phyloP scores from a whole-genome alignment of 2,329 filamentous ascomycete genomes.

The Phialocephala sp. region DNA sequence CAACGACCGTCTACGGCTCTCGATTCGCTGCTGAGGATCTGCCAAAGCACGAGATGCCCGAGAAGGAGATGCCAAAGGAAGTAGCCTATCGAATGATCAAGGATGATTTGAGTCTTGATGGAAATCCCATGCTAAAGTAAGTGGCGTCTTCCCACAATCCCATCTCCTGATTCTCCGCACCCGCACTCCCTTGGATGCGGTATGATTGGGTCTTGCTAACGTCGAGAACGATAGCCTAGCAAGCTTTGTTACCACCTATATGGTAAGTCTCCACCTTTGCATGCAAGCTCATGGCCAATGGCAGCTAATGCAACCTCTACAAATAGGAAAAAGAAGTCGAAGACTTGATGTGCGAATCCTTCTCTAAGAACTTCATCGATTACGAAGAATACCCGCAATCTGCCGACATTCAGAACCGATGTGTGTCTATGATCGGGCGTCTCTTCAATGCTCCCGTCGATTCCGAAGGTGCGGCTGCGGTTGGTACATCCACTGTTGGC shows the following conservation, averaged over 20 bases:
- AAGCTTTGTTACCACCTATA: slow-evolving; percentile 95
- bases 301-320: neutral
- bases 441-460: slow-evolving; percentile 80
- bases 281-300: neutral
- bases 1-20: slow-evolving; percentile 76
- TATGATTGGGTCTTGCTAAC: slow-evolving; percentile 19
- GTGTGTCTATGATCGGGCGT: slow-evolving; percentile 87
- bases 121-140: slow-evolving; percentile 85
- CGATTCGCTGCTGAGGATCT: slow-evolving; percentile 82
- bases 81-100: slow-evolving; percentile 98
- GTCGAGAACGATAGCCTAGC: slow-evolving; percentile 65
- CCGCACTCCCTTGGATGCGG: neutral
- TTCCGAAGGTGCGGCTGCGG: slow-evolving; percentile 63
- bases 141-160: slow-evolving; percentile 32
- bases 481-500: slow-evolving; percentile 89
- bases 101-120: slow-evolving; percentile 90
- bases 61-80: slow-evolving; percentile 86
- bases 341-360: slow-evolving; percentile 91
- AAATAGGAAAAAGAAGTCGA: slow-evolving; percentile 87
- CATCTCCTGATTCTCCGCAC: neutral
- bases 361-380: slow-evolving; percentile 95
- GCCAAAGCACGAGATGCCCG: slow-evolving; percentile 85
- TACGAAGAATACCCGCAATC: slow-evolving; percentile 85
- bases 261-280: slow-evolving; percentile 62
- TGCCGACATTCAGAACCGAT: slow-evolving; percentile 89